Percentiles rank a stretch among this genome's conserved stretches.
These are phyloP conservation scores for Phaffomyces thermotolerans DNA, from an alignment of 805 yeast species.

Conservation along the genomic window DNA sequence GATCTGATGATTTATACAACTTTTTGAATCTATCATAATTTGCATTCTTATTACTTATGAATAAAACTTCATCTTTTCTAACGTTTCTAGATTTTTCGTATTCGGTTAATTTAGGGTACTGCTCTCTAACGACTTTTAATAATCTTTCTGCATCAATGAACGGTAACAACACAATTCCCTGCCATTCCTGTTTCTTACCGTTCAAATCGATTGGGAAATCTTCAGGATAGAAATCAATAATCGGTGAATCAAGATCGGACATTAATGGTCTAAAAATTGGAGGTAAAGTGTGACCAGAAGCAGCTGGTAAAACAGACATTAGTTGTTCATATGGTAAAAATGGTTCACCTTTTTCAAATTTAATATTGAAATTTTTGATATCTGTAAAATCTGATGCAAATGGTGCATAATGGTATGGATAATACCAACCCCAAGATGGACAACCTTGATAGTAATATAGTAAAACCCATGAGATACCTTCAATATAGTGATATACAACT, in stretches of 20 bases:
- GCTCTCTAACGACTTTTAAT: constrained; percentile 53
- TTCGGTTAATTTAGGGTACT: constrained; percentile 56
- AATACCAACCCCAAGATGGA: constrained; percentile 98
- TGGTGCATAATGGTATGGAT: constrained; percentile 96
- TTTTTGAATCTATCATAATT: constrained; percentile 29
- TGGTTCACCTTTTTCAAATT: constrained; percentile 65
- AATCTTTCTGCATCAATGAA: constrained; percentile 82
- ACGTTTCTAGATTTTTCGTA: constrained; percentile 67
- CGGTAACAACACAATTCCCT: constrained; percentile 84
- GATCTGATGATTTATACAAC: constrained; percentile 25
- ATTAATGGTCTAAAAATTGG: constrained; percentile 72
- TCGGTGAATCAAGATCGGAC: constrained; percentile 73
- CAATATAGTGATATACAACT: constrained; percentile 70
- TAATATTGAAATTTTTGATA: constrained; percentile 41
- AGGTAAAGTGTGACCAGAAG: constrained; percentile 82
- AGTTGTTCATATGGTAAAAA: constrained; percentile 88
- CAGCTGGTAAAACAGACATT: constrained; percentile 94
- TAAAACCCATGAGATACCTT: constrained; percentile 96
- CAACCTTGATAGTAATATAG: constrained; percentile 95
- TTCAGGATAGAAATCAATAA: constrained; percentile 79
- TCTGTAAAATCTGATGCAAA: constrained; percentile 82
- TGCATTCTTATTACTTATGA: constrained; percentile 58
- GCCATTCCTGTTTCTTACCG: constrained; percentile 93
- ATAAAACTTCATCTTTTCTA: constrained; percentile 59
- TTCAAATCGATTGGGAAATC: constrained; percentile 90